These are phyloP conservation scores for Simplicillium aogashimaense DNA, from an alignment of 2,329 filamentous ascomycete species.

Conservation along the genomic window DNA sequence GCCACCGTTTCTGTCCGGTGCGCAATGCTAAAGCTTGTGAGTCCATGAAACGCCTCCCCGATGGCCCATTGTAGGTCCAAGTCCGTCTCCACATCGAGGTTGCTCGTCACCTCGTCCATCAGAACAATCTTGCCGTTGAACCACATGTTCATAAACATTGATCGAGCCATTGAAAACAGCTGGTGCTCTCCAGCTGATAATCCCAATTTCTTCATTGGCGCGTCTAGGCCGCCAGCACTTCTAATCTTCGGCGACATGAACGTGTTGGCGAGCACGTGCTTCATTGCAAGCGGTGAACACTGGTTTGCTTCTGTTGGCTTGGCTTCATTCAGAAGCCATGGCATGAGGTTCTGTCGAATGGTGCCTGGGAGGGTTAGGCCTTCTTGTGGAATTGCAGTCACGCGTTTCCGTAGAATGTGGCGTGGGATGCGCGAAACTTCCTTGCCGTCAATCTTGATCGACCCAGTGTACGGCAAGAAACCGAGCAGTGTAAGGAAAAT, in stretches of 20 bases:
- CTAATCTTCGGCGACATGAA: slow-evolving; percentile 15
- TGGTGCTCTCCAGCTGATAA: slow-evolving; percentile 1
- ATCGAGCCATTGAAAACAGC: slow-evolving; percentile 2
- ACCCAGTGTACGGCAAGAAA: not conserved
- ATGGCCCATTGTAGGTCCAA: not conserved
- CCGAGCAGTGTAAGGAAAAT: not conserved
- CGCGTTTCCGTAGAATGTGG: not conserved
- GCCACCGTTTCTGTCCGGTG: not conserved
- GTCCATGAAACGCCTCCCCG: not conserved
- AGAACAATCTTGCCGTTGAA: not conserved
- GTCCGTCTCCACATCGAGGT: not conserved
- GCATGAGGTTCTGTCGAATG: not conserved
- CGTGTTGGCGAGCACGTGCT: too few species aligned
- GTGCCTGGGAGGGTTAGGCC: not conserved
- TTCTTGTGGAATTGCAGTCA: not conserved
- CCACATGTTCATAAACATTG: not conserved
- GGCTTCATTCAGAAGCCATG: not conserved
- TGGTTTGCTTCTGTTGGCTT: too few species aligned
- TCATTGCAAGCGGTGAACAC: too few species aligned
- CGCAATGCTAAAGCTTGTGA: not conserved
- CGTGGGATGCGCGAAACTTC: not conserved
- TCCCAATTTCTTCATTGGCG: not conserved
- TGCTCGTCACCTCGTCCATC: slow-evolving; percentile 4
- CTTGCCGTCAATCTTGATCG: not conserved
- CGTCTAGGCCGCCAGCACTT: slow-evolving; percentile 20